Percentiles rank a stretch among this genome's conserved stretches.
Conservation (phyloP, 257 asterid species). For the Ilex aquifolium region DNA sequence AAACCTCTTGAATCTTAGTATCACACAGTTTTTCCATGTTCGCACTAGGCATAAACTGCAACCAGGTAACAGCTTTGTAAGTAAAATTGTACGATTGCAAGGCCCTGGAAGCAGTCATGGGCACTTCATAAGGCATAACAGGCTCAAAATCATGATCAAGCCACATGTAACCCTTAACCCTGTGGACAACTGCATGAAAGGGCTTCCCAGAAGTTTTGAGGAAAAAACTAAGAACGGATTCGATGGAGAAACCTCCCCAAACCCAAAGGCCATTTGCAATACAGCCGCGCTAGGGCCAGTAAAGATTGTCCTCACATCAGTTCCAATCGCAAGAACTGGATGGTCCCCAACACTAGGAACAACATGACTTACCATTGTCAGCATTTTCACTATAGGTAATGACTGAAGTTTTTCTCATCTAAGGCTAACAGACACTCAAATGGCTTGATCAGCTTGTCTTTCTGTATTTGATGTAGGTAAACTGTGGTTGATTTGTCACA, state of each 20-base stretch:
- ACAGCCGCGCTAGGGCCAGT: no score
- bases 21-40: slow-evolving; percentile 80
- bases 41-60: slow-evolving; percentile 86
- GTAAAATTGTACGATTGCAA: slow-evolving; percentile 91
- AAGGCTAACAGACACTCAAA: slow-evolving; percentile 82
- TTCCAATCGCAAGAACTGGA: no score
- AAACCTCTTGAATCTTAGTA: slow-evolving; percentile 86
- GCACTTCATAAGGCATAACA: slow-evolving; percentile 89
- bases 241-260: slow-evolving; percentile 14
- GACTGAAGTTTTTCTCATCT: slow-evolving; percentile 70
- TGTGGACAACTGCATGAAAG: slow-evolving; percentile 78
- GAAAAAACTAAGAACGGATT: slow-evolving; percentile 83
- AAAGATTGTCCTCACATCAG: no score
- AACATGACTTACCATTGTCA: slow-evolving; percentile 22
- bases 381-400: slow-evolving; percentile 82
- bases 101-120: slow-evolving; percentile 98
- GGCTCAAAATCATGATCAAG: slow-evolving; percentile 93
- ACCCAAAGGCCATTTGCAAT: no score
- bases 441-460: slow-evolving; percentile 68
- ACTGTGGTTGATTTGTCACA: slow-evolving; percentile 62
- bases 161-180: slow-evolving; percentile 61
- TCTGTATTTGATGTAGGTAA: slow-evolving; percentile 83
- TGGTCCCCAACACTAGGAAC: no score
- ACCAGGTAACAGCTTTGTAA: slow-evolving; percentile 77
- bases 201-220: slow-evolving; percentile 93